These are phyloP conservation scores for Podospora comata DNA, from an alignment of 495 filamentous ascomycete species.

Conservation along the genomic window DNA sequence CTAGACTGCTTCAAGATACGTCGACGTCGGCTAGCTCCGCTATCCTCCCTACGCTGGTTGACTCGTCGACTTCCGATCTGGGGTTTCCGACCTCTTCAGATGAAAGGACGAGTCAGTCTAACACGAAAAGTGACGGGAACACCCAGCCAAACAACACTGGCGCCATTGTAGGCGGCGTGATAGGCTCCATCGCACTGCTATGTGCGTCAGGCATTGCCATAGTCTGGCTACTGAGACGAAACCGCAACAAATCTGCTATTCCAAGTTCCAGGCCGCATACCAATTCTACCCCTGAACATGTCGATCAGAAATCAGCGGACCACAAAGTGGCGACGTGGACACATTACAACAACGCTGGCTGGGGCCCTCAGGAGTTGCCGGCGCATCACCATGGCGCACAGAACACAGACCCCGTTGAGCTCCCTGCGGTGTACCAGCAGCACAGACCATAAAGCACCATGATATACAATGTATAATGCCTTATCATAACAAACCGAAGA, in stretches of 20 bases:
- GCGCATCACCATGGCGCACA: neutral
- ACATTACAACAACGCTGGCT: neutral
- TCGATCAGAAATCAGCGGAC: neutral
- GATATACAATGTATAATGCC: too few species aligned
- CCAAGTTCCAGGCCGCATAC: neutral
- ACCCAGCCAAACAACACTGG: constrained; percentile 7
- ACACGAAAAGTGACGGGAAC: neutral
- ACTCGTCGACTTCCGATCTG: too few species aligned
- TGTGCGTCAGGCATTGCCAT: constrained; percentile 5
- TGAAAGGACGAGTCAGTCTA: neutral
- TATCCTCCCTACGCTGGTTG: neutral
- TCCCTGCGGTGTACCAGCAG: neutral
- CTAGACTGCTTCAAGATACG: too few species aligned
- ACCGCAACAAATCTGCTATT: neutral
- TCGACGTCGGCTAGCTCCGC: neutral
- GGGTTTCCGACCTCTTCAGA: too few species aligned
- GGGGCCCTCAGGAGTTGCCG: neutral
- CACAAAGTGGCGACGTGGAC: neutral
- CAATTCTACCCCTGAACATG: neutral
- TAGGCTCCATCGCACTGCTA: constrained; percentile 10
- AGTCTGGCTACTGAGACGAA: neutral
- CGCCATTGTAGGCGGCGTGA: constrained; percentile 12
- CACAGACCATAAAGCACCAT: neutral
- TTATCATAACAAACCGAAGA: too few species aligned
- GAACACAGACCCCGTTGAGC: neutral